Conservation (phyloP, 2,329 filamentous ascomycete species). For the Sclerotinia minor region DNA sequence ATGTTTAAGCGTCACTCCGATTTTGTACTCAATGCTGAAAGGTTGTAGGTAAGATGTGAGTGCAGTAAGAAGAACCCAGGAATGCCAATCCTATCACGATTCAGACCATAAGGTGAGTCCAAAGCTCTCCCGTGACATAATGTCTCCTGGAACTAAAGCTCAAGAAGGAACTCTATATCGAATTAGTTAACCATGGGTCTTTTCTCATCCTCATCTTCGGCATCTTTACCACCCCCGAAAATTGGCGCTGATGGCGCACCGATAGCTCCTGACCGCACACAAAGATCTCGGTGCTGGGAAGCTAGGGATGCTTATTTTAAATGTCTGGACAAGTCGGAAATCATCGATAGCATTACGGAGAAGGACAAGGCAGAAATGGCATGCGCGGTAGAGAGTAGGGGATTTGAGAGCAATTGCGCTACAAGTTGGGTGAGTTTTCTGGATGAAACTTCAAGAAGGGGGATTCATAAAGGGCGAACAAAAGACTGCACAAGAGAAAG, state of each 20-base stretch:
- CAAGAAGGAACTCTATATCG: not conserved
- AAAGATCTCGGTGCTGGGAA: conserved; percentile 85
- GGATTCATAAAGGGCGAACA: not conserved
- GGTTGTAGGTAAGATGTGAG: not conserved
- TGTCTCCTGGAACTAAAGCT: not conserved
- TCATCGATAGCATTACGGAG: conserved; percentile 70
- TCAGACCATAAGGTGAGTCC: not conserved
- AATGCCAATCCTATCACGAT: not conserved
- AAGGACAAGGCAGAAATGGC: conserved; percentile 55
- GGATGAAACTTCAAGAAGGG: not conserved
- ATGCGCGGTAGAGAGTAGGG: conserved; percentile 60
- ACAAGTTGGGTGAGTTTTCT: conserved; percentile 75
- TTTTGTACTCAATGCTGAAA: not conserved
- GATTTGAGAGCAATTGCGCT: conserved; percentile 84
- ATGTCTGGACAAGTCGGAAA: conserved; percentile 79
- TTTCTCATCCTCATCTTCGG: conserved; percentile 43
- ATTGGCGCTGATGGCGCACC: conserved; percentile 58
- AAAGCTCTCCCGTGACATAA: not conserved
- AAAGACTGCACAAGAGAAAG: conserved; percentile 27
- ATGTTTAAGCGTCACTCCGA: not conserved
- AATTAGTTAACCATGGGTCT: conserved; percentile 50
- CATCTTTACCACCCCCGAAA: conserved; percentile 46
- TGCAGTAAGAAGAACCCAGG: too few relatives aligned
- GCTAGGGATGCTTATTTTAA: conserved; percentile 83
- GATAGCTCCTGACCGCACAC: conserved; percentile 80